Evolutionary conservation across 371 early-diverging fungal species (phyloP).

Genomic region (Actinomortierella wolfii): DNA sequence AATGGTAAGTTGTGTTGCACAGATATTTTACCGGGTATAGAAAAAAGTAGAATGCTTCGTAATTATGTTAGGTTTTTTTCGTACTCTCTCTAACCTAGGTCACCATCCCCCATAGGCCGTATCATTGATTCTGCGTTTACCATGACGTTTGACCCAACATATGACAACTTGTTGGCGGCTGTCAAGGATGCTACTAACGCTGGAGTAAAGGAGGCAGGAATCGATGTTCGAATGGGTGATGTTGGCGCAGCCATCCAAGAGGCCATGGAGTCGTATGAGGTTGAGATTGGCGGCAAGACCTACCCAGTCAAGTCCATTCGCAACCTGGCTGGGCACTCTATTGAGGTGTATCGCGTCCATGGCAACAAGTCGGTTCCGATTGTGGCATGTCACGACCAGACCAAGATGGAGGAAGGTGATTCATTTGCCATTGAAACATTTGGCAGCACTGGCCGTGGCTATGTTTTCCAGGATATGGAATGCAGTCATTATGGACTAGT

Average conservation of each 20-base stretch:
- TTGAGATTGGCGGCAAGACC: conserved; percentile 93
- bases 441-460: conserved; percentile 98
- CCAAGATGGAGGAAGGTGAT: conserved; percentile 98
- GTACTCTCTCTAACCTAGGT: too few species aligned
- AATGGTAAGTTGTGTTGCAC: conserved; percentile 79
- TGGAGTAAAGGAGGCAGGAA: conserved; percentile 95
- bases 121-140: conserved; percentile 99
- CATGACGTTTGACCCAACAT: conserved; percentile 93
- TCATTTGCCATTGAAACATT: conserved; percentile 99
- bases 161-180: conserved; percentile 88
- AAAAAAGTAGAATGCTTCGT: neutral
- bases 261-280: conserved; percentile 98
- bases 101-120: conserved; percentile 55
- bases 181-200: conserved; percentile 98
- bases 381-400: conserved; percentile 87
- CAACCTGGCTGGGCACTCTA: conserved; percentile 99
- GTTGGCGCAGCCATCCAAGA: conserved; percentile 99
- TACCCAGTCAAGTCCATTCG: conserved; percentile 95
- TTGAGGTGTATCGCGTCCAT: conserved; percentile 96
- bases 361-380: conserved; percentile 98
- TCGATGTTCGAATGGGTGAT: conserved; percentile 96
- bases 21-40: neutral
- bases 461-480: conserved; percentile 91
- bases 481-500: conserved; percentile 94
- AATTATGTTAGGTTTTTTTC: neutral